phyloP scores from a whole-genome alignment of 1,284 basidiomycete species.

The Trametes hirsuta region DNA sequence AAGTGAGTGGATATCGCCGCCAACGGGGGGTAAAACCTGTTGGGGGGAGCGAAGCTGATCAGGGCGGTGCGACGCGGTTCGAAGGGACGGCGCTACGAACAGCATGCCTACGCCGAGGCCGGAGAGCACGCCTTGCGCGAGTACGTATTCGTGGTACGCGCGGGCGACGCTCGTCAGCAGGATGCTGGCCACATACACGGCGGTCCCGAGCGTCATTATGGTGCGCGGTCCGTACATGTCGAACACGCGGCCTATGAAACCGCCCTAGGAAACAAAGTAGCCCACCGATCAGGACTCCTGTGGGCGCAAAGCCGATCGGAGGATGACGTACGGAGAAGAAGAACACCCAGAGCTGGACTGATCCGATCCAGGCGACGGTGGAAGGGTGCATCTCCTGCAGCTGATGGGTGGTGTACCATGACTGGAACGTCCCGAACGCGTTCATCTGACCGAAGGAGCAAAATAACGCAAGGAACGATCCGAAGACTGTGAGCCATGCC shows the following conservation, averaged over 20 bases:
- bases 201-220: slow-evolving; percentile 38
- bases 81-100: slow-evolving; percentile 30
- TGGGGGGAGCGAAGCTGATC: neutral
- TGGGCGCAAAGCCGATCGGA: neutral
- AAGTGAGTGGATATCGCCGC: slow-evolving; percentile 49
- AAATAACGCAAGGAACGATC: slow-evolving; percentile 30
- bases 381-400: slow-evolving; percentile 40
- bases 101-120: slow-evolving; percentile 41
- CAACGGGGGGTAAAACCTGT: slow-evolving; percentile 36
- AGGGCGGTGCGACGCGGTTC: neutral
- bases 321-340: slow-evolving; percentile 40
- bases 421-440: slow-evolving; percentile 45
- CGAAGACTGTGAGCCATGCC: slow-evolving; percentile 28
- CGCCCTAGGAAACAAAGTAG: slow-evolving; percentile 27
- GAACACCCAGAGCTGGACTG: slow-evolving; percentile 46
- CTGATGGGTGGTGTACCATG: slow-evolving; percentile 47
- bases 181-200: slow-evolving; percentile 38
- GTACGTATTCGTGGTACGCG: slow-evolving; percentile 40
- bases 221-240: slow-evolving; percentile 39
- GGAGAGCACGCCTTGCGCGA: slow-evolving; percentile 42
- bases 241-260: slow-evolving; percentile 38
- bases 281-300: neutral
- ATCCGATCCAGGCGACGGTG: slow-evolving; percentile 52
- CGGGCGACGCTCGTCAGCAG: slow-evolving; percentile 41
- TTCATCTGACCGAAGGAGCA: slow-evolving; percentile 44